Evolutionary conservation across 768 basidiomycete species (phyloP).

Genomic region (Kwoniella sp.): DNA sequence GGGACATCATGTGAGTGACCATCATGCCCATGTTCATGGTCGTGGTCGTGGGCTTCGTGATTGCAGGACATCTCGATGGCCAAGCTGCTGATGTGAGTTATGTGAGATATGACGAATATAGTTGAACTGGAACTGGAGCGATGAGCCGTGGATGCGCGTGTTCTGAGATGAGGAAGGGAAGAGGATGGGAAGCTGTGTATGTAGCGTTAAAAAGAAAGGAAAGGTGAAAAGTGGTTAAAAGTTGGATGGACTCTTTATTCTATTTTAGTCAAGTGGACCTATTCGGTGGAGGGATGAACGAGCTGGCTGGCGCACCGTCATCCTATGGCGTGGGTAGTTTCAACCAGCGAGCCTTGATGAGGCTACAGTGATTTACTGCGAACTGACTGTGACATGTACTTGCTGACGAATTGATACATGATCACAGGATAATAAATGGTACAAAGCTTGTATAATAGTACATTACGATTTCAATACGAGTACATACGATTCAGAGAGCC

Average conservation of each 20-base stretch:
- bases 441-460: background rate
- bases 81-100: too few species aligned
- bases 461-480: background rate
- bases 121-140: too few species aligned
- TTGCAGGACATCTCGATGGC: conserved; percentile 24
- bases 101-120: too few species aligned
- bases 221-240: background rate
- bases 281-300: background rate
- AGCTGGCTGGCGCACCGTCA: too few species aligned
- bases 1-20: conserved; percentile 55
- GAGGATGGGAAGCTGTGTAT: too few species aligned
- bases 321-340: too few species aligned
- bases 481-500: background rate
- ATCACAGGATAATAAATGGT: background rate
- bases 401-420: background rate
- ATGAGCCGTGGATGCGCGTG: too few species aligned
- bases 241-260: background rate
- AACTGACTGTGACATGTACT: too few species aligned
- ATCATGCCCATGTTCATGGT: conserved; percentile 58
- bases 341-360: too few species aligned
- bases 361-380: too few species aligned
- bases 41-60: conserved; percentile 39
- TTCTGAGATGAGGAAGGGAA: too few species aligned
- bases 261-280: background rate
- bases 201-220: too few species aligned